These are phyloP conservation scores for Rubia balearica DNA, from an alignment of 305 asterid genomes.

Conservation along the genomic window DNA sequence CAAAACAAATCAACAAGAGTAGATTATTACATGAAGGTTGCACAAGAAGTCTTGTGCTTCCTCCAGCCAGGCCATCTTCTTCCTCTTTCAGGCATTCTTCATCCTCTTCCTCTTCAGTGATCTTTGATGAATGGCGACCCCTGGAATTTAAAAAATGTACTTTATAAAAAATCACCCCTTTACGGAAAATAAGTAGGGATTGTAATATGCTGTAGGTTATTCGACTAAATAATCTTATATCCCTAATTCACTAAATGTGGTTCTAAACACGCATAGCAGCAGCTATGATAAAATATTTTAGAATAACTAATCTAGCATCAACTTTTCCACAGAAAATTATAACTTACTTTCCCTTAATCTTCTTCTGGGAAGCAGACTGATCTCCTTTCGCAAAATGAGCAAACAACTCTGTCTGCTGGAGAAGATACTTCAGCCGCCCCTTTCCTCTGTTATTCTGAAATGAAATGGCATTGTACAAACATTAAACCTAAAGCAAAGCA, in stretches of 20 bases:
- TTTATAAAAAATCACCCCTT: neutral
- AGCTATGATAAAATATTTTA: too few relatives aligned
- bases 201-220: neutral
- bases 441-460: constrained; percentile 87
- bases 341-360: constrained; percentile 69
- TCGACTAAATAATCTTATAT: neutral
- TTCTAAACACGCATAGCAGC: too few relatives aligned
- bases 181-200: neutral
- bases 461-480: constrained; percentile 11
- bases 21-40: constrained; percentile 84
- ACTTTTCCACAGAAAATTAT: too few relatives aligned
- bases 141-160: constrained; percentile 23
- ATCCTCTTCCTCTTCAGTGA: constrained; percentile 98
- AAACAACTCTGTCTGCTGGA: constrained; percentile 97
- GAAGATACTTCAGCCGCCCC: constrained; percentile 87
- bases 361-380: constrained; percentile 58
- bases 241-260: neutral
- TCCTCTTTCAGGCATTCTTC: constrained; percentile 94
- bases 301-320: neutral
- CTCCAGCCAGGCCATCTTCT: constrained; percentile 63
- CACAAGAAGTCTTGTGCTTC: constrained; percentile 76
- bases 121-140: constrained; percentile 98
- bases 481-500: neutral
- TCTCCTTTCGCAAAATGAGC: constrained; percentile 97
- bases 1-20: neutral